These are phyloP conservation scores for Inga leiocalycina DNA, from an alignment of 306 rosid species.

Conservation along the genomic window DNA sequence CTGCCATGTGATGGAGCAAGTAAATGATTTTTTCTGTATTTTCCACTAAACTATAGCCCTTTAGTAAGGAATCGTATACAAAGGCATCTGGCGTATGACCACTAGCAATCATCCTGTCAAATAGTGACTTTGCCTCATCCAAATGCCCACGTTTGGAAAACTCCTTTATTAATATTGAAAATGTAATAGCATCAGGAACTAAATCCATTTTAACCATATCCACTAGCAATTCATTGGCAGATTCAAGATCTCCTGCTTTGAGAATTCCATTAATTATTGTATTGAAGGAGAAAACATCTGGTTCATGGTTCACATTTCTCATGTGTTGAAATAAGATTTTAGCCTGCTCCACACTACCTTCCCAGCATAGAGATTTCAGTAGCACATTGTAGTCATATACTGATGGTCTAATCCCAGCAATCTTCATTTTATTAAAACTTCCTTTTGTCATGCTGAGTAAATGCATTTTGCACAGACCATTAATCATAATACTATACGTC, in stretches of 20 bases:
- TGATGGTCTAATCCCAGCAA: conserved; percentile 59
- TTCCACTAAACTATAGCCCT: conserved; percentile 55
- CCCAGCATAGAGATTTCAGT: conserved; percentile 69
- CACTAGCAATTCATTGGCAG: conserved; percentile 53
- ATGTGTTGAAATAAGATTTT: conserved; percentile 66
- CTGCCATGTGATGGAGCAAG: conserved; percentile 72
- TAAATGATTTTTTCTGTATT: conserved; percentile 53
- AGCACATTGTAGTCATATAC: conserved; percentile 60
- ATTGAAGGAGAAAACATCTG: conserved; percentile 66
- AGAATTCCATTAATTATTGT: conserved; percentile 67
- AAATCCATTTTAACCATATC: conserved; percentile 64
- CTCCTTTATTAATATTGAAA: conserved; percentile 60
- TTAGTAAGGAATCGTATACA: conserved; percentile 73
- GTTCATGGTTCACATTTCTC: conserved; percentile 46
- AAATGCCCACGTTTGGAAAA: conserved; percentile 62
- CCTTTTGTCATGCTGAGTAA: conserved; percentile 74
- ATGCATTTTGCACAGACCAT: conserved; percentile 82
- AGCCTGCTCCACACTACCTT: conserved; percentile 76
- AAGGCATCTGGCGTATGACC: conserved; percentile 61
- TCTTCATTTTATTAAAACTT: conserved; percentile 56
- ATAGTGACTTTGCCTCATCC: conserved; percentile 60
- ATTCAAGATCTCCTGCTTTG: conserved; percentile 63
- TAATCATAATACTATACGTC: conserved; percentile 64
- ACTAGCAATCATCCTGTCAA: conserved; percentile 62
- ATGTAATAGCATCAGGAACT: conserved; percentile 61